phyloP scores from a whole-genome alignment of 306 rosid genomes.

The Gillenia trifoliata region DNA sequence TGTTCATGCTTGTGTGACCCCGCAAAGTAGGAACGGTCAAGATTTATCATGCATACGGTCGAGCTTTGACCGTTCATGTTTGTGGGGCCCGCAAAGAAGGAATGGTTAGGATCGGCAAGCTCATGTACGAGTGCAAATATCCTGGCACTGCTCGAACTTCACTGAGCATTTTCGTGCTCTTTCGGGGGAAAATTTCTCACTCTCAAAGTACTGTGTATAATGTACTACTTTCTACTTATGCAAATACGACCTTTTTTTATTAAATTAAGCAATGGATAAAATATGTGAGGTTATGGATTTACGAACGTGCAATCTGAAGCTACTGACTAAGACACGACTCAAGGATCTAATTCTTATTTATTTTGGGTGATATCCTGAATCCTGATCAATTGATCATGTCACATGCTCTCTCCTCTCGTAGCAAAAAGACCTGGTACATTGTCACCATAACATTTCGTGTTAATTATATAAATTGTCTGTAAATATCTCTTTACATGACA shows the following conservation, averaged over 20 bases:
- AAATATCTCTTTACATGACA: not conserved
- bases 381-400: not conserved
- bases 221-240: no score
- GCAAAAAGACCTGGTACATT: not conserved
- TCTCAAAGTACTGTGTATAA: no score
- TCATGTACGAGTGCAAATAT: no score
- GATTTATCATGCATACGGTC: no score
- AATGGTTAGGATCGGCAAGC: not conserved
- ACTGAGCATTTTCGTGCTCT: no score
- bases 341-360: not conserved
- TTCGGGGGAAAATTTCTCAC: no score
- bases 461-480: not conserved
- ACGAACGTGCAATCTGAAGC: not conserved
- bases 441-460: fast-evolving
- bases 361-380: not conserved
- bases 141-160: no score
- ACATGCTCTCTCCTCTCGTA: not conserved
- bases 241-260: no score
- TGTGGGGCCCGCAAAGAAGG: not conserved
- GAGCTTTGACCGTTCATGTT: not conserved
- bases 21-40: no score
- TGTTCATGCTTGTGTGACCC: no score
- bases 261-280: not conserved
- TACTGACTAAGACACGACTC: not conserved
- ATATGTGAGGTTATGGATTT: no score